These are phyloP conservation scores for Erucastrum elatum DNA, from an alignment of 345 rosid genomes.

Conservation along the genomic window DNA sequence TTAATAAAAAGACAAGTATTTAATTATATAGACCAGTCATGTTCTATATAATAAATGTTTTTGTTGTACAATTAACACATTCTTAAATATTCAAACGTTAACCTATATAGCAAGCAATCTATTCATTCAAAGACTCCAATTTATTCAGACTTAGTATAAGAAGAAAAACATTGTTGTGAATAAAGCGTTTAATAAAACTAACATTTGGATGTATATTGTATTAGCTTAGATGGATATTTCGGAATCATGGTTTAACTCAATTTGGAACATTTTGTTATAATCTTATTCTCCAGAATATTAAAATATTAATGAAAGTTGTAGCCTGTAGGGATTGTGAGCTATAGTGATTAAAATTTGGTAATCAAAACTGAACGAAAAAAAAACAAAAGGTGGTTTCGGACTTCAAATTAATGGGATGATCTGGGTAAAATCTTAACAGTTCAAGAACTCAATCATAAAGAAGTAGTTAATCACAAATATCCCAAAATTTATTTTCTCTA, in stretches of 20 bases:
- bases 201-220: background rate
- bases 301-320: background rate
- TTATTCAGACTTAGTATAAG: background rate
- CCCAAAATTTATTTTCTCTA: background rate
- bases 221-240: background rate
- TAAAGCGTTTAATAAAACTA: constrained; percentile 4
- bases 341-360: background rate
- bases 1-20: background rate
- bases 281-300: background rate
- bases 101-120: constrained; percentile 6
- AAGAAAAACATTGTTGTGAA: background rate
- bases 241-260: background rate
- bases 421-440: background rate
- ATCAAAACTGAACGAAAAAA: background rate
- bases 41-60: constrained; percentile 28
- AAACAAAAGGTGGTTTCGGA: background rate
- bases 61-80: background rate
- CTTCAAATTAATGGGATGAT: background rate
- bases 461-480: background rate
- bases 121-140: background rate
- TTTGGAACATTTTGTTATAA: background rate
- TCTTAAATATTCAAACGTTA: background rate
- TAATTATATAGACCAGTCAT: constrained; percentile 26
- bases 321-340: background rate
- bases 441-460: background rate